Base-by-base conservation (phyloP, 148 eudicot genomes). In the Chenopodium formosanum region DNA sequence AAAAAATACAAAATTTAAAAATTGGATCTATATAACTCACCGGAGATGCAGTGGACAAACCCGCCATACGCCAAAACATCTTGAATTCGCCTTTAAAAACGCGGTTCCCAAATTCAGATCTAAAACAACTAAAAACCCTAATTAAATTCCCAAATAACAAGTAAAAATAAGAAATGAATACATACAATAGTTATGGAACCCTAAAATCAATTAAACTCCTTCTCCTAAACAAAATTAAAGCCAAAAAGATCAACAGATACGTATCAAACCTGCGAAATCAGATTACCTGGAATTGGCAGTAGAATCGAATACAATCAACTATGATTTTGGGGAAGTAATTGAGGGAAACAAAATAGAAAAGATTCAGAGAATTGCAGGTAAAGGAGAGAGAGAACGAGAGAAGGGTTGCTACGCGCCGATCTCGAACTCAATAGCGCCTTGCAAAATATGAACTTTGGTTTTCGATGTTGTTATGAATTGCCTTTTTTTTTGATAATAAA, bases 1-100 rank as follows among this genome's bases (percentile, higher is more conserved):
- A 14, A 65, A 11, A 13, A 44, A 14, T 14, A 17, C 29, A 69
- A 63, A 47, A 62, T 67, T 16, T 72, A 25, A 12, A 40, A 85
- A 82, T 37, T 68, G 66, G 79, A 81, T 75, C 70, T 10, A 27
- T 67, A 31, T 50, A 46, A 87, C 89, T 85, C 56, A 94, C 98
- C 32, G 98, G 98, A 87, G 98, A 94, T 9, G 94, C 97, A 84
- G 98, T 91, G 85, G 98, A 91, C 86, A 94, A 88, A 29, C 97
- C 96, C 25, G 98, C 90, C 98, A 94, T 92, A 80, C 97, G 96
- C 98, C 98, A 94, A 87, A 94, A 92, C 98, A 94, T 94, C 56
- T 82, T 86, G 85, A 88, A 84, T 75, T 50, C 22, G 27, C 71
- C 77, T 64, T 17, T 25, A 66, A 73, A 84, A 62, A 20, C 9